Base-by-base conservation (phyloP, 371 early-diverging fungal genomes). In the Syncephalastrum sp. region DNA sequence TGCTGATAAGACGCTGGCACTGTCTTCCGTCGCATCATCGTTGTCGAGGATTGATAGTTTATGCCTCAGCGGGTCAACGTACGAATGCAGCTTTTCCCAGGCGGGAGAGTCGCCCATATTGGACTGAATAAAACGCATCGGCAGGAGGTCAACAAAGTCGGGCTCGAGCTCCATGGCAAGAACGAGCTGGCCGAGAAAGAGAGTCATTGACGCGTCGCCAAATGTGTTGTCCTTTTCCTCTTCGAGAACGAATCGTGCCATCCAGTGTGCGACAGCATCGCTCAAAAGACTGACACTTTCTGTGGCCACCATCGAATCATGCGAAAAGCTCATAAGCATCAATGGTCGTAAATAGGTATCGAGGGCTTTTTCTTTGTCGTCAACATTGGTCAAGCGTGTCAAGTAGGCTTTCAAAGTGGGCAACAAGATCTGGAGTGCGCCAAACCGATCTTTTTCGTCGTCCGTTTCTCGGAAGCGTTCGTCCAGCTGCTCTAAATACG, bases 141-240 rank as follows among this genome's bases (percentile, higher is more conserved):
- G 79, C 25, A 70, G 62, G 14, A 78, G 56, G 50, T 75, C 79
- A 4, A 78, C 75, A 57, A 78, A 75, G 50, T 78, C 79, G 14
- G 71, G 70, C 43, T 78, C 79, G 5, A 55, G 42, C 42, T 69
- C 68, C 57, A 73, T 69, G n/a, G 63, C 68, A 6, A 55, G 45
- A 15, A 78, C 16, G 5, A 78, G 41, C 21, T 75, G 74, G 46
- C 65, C 55, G 1, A 75, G 42, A 0, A 75, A 45, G 7, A 75
- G 45, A 0, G 54, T 56, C 12, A 60, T 15, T 49, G 42, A 54
- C 13, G 51, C 23, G 41, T 57, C 51, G 16, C 57, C 62, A 24
- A 66, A 66, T 24, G 50, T 51, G 14, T 64, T 44, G 17, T 64
- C 63, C 15, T 53, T 25, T n/a, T 57, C 51, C 13, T 59, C 53